Percentiles rank a stretch among this genome's conserved stretches.
These are phyloP conservation scores for Globisporangium spiculum DNA, from an alignment of 352 stramenopile species.

Conservation along the genomic window DNA sequence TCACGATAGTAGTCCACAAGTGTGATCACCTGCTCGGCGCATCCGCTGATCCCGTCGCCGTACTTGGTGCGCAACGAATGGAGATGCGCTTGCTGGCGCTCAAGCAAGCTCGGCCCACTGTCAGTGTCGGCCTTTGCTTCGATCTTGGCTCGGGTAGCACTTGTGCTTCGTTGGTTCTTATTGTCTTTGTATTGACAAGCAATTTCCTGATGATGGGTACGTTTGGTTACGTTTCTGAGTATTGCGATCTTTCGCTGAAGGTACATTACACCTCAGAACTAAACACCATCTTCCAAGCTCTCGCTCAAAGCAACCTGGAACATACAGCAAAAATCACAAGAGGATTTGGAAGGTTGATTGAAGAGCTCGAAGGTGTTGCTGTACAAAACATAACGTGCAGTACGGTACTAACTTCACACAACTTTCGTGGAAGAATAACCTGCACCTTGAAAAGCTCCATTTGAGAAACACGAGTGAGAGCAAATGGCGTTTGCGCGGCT, in stretches of 20 bases:
- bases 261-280: background rate
- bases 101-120: constrained; percentile 4
- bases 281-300: background rate
- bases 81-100: constrained; percentile 23
- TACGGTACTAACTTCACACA: background rate
- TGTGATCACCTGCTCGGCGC: constrained; percentile 72
- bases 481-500: constrained; percentile 17
- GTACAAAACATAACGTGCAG: too few relatives aligned
- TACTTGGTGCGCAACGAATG: constrained; percentile 62
- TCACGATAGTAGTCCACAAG: constrained; percentile 83
- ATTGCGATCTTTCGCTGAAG: background rate
- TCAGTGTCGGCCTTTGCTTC: background rate
- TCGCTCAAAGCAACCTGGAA: too few relatives aligned
- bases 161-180: too few relatives aligned
- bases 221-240: background rate
- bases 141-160: background rate
- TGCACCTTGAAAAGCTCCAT: constrained; percentile 6
- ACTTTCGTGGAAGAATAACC: background rate
- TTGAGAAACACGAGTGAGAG: background rate
- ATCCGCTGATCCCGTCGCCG: constrained; percentile 47
- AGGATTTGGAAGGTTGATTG: too few relatives aligned
- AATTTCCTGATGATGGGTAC: too few relatives aligned
- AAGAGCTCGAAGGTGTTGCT: background rate
- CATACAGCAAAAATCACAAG: too few relatives aligned
- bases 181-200: too few relatives aligned